These are phyloP conservation scores for Fusarium sp. DNA, from an alignment of 2,329 filamentous ascomycete genomes.

Conservation along the genomic window DNA sequence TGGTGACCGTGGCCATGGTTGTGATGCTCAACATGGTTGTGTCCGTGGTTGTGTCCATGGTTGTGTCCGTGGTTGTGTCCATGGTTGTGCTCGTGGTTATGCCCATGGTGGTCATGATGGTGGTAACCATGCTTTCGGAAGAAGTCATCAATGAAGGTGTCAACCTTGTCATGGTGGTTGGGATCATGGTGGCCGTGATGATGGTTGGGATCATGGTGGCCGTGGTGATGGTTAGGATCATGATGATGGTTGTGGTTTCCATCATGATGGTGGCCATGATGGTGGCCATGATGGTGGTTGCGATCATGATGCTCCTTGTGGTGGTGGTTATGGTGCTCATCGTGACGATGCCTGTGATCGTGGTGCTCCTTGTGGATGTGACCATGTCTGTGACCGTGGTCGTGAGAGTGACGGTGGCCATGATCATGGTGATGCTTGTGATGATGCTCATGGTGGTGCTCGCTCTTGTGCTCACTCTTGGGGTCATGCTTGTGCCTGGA, in stretches of 20 bases:
- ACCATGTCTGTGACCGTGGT: background rate
- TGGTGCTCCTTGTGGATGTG: constrained; percentile 4
- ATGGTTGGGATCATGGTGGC: constrained; percentile 8
- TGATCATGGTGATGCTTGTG: constrained; percentile 7
- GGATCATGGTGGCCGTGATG: background rate
- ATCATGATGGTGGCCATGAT: constrained; percentile 1
- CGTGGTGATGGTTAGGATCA: constrained; percentile 7
- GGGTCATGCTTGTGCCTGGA: background rate
- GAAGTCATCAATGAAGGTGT: too few species aligned
- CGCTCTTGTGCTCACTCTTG: background rate
- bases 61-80: background rate
- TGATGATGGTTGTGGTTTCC: constrained; percentile 1
- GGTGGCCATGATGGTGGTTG: constrained; percentile 7
- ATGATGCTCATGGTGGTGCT: constrained; percentile 16
- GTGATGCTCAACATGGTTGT: constrained; percentile 1
- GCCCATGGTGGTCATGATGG: background rate
- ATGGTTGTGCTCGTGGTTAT: background rate
- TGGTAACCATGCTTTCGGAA: background rate
- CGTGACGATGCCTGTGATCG: background rate
- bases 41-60: background rate
- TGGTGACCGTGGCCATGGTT: background rate
- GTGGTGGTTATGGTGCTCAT: background rate
- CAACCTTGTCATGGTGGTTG: background rate
- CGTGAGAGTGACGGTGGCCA: constrained; percentile 1
- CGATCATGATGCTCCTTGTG: constrained; percentile 1